These are phyloP conservation scores for Acanthamoeba healyi DNA, from an alignment of 208 protist species.

Conservation along the genomic window DNA sequence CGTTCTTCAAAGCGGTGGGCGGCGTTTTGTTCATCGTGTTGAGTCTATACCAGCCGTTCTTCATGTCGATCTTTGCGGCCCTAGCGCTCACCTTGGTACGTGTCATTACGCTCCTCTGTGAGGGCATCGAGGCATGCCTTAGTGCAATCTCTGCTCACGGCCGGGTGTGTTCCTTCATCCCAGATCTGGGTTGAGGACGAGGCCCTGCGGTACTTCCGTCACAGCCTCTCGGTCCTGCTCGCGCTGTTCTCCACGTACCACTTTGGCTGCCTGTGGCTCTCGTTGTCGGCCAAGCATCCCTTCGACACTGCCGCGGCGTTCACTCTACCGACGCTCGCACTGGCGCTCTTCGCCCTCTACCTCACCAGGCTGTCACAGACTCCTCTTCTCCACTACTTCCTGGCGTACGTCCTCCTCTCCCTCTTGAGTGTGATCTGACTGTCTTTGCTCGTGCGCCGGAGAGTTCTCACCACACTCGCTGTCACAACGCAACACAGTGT, in stretches of 20 bases:
- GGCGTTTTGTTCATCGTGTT: background rate
- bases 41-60: background rate
- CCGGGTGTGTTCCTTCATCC: background rate
- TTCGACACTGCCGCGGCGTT: background rate
- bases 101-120: no score
- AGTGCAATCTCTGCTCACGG: background rate
- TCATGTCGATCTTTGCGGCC: background rate
- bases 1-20: background rate
- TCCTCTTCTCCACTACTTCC: background rate
- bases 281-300: background rate
- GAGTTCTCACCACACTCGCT: background rate
- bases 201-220: background rate
- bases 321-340: background rate
- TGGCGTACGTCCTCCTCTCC: background rate
- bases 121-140: no score
- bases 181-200: background rate
- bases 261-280: conserved; percentile 38
- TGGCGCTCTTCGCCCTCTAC: background rate
- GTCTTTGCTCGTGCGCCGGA: background rate
- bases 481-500: background rate
- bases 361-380: background rate
- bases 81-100: background rate
- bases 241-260: background rate
- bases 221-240: conserved; percentile 3
- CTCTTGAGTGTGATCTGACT: background rate